A percentile compares a stretch with the other conserved stretches of the same genome.
Conservation (phyloP, 768 basidiomycete species). For the Podaxis sp. region DNA sequence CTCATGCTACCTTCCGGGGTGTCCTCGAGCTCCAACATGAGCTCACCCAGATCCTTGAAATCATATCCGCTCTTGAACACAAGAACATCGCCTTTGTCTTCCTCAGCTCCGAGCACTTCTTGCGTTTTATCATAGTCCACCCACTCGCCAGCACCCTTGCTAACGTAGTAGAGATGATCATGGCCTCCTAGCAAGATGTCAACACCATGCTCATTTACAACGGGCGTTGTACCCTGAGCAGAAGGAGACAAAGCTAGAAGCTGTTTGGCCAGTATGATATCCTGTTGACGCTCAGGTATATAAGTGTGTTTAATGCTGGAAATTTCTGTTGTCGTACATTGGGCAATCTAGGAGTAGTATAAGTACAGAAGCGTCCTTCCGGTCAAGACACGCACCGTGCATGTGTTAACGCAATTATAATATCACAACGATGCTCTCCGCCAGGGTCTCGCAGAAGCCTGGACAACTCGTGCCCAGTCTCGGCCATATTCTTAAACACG, state of each 20-base stretch:
- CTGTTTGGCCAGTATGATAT: conserved; percentile 69
- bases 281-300: conserved; percentile 40
- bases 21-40: conserved; percentile 60
- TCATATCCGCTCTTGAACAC: conserved; percentile 88
- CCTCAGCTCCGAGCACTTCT: conserved; percentile 63
- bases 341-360: conserved; percentile 37
- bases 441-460: conserved; percentile 66
- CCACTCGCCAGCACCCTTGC: conserved; percentile 67
- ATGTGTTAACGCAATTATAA: conserved; percentile 87
- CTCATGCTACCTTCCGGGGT: conserved; percentile 65
- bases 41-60: conserved; percentile 83
- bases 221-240: conserved; percentile 40
- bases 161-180: conserved; percentile 80
- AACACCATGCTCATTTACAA: conserved; percentile 65
- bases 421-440: conserved; percentile 70
- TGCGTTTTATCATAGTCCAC: conserved; percentile 56
- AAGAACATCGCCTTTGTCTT: conserved; percentile 69
- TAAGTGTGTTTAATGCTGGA: neutral
- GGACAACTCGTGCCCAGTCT: conserved; percentile 74
- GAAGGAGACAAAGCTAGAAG: conserved; percentile 59
- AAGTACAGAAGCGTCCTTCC: neutral
- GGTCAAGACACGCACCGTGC: conserved; percentile 48
- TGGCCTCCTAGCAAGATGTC: conserved; percentile 88
- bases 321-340: conserved; percentile 35
- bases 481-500: conserved; percentile 71